Conservation (phyloP, 2,329 filamentous ascomycete species). For the Colletotrichum sp. region DNA sequence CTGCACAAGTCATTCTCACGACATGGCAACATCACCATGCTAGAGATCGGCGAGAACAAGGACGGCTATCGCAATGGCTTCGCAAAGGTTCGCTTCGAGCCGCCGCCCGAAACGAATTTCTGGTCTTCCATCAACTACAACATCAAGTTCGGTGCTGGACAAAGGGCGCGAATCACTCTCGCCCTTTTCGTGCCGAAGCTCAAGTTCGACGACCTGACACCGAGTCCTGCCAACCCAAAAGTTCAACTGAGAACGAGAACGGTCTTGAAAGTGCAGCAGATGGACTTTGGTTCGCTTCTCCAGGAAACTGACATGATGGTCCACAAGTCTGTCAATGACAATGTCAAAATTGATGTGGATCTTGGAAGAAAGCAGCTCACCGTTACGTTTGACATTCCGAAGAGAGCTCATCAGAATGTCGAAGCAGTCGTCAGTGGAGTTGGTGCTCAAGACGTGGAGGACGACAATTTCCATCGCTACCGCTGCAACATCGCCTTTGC, state of each 20-base stretch:
- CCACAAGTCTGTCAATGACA: constrained; percentile 49
- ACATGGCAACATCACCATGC: constrained; percentile 57
- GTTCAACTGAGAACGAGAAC: constrained; percentile 38
- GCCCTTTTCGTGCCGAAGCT: neutral
- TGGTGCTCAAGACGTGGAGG: constrained; percentile 16
- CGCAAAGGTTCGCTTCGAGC: constrained; percentile 62
- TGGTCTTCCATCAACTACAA: constrained; percentile 45
- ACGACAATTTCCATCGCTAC: constrained; percentile 32
- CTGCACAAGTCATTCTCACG: constrained; percentile 57
- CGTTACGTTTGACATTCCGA: constrained; percentile 38
- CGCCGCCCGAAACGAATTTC: constrained; percentile 56
- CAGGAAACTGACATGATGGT: constrained; percentile 61
- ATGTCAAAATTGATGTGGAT: constrained; percentile 42
- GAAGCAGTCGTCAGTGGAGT: neutral
- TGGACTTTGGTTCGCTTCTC: constrained; percentile 69
- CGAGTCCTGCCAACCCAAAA: constrained; percentile 33
- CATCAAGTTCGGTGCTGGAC: constrained; percentile 21
- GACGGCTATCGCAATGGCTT: constrained; percentile 40
- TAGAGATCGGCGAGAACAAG: constrained; percentile 58
- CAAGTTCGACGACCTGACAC: constrained; percentile 14
- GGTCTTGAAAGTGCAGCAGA: constrained; percentile 43
- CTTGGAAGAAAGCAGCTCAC: constrained; percentile 42
- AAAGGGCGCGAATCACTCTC: neutral
- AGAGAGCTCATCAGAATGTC: neutral
- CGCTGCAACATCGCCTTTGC: constrained; percentile 49